These are phyloP conservation scores for Yamadazyma jaroonii DNA, from an alignment of 1,139 yeast species.

Conservation along the genomic window DNA sequence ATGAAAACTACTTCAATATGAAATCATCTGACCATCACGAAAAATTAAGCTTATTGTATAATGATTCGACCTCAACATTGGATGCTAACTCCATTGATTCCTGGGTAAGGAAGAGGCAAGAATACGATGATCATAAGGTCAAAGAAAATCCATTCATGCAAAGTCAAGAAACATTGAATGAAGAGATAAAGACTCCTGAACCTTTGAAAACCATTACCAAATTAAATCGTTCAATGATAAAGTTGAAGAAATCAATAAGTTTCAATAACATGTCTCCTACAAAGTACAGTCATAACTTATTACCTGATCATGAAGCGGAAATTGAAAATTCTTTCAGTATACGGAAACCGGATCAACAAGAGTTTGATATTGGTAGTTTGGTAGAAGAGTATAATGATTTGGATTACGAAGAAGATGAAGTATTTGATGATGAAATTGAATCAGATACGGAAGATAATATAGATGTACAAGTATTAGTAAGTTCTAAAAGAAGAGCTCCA, in stretches of 20 bases:
- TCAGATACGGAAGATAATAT: conserved; percentile 27
- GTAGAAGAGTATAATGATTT: conserved; percentile 9
- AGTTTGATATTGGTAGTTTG: conserved; percentile 1
- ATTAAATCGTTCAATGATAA: conserved; percentile 24
- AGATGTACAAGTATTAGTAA: conserved; percentile 73
- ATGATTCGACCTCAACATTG: conserved; percentile 42
- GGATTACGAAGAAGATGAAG: conserved; percentile 11
- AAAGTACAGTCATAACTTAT: conserved; percentile 8
- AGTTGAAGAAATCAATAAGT: conserved; percentile 22
- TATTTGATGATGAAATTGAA: conserved; percentile 1
- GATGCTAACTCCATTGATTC: conserved; percentile 42
- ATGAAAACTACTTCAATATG: conserved; percentile 23
- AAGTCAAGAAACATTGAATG: conserved; percentile 14
- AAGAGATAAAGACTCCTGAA: conserved; percentile 15
- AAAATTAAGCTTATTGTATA: conserved; percentile 12
- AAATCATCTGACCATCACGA: conserved; percentile 5
- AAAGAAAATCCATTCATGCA: conserved; percentile 15
- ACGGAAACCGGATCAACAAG: background rate
- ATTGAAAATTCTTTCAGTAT: conserved; percentile 9
- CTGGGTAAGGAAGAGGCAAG: conserved; percentile 52
- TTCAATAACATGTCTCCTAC: conserved; percentile 14
- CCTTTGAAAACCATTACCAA: conserved; percentile 16
- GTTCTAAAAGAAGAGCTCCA: conserved; percentile 64
- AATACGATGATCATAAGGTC: conserved; percentile 28
- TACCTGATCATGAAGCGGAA: conserved; percentile 13